Evolutionary conservation across 495 filamentous ascomycete genomes (phyloP), one percentile per base, ranked within the genome.

Genomic region (Monascus purpureus): DNA sequence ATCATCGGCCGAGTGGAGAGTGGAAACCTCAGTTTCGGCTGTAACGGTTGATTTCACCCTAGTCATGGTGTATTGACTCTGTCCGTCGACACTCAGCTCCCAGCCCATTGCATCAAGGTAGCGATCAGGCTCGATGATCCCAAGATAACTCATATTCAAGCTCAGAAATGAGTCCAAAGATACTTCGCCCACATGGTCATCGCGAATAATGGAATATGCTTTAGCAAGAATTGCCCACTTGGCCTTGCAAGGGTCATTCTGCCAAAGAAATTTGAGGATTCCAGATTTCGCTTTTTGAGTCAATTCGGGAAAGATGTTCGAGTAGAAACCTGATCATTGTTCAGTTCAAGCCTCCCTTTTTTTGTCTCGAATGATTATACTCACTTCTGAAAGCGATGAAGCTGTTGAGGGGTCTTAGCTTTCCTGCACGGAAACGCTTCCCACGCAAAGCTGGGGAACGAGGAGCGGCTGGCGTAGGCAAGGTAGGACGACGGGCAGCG

Each of bases 381-480:
- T 47, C 53, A 68, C 65, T 52, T 40, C 66, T 40, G 32, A 60
- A 70, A 3, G 51, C 52, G 40, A 70, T 67, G 38, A 54, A 70
- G 17, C 50, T 55, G 35, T 70, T 70, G 7, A 70, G 33, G 14
- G 59, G 46, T n/a, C 46, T 41, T 26, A 45, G 19, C 28, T 38
- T 46, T 28, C 15, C 31, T 13, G 39, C 36, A 4, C 25, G 22
- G 13, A 8, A 17, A 26, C 33, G 33, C 28, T 26, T 32, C n/a
- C 20, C 38, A 25, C 35, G 32, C n/a, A 37, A 28, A 36, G 34
- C 29, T 16, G 29, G 15, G 8, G 32, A 19, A 6, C 28, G 24
- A 22, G 15, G 26, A 27, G 2, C 16, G 7, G 24, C 24, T 5
- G 23, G 24, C 9, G 27, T 13, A 17, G 32, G 17, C 13, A 13